Percentiles rank a stretch among this genome's conserved stretches.
phyloP scores from a whole-genome alignment of 805 yeast genomes.

The Saccharomycopsis synnaedendra region DNA sequence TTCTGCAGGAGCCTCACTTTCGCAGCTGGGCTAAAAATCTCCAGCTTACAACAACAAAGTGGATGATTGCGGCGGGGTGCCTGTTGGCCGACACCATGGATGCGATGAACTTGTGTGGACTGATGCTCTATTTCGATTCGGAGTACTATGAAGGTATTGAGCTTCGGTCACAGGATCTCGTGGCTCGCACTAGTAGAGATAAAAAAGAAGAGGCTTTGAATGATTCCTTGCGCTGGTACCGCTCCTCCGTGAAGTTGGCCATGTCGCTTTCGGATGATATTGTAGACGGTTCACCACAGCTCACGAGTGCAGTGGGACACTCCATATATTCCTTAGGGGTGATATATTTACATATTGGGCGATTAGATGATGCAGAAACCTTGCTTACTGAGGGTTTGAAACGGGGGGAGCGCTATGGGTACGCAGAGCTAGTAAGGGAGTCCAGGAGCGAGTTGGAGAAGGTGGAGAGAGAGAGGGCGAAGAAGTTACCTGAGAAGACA shows the following conservation, averaged over 20 bases:
- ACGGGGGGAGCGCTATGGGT: no score
- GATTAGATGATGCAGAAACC: background rate
- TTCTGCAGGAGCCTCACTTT: constrained; percentile 28
- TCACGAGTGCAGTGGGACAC: background rate
- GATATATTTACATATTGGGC: constrained; percentile 15
- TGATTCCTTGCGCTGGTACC: background rate
- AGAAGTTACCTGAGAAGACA: no score
- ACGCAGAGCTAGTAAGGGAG: no score
- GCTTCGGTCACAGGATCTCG: constrained; percentile 21
- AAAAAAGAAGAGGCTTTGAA: background rate
- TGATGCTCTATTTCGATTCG: constrained; percentile 55
- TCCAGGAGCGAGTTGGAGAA: no score
- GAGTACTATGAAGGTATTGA: constrained; percentile 48
- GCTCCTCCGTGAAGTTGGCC: background rate
- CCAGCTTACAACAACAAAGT: constrained; percentile 50
- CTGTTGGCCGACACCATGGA: constrained; percentile 52
- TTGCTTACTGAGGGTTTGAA: background rate
- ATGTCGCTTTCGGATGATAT: background rate
- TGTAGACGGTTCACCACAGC: background rate
- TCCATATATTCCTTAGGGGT: constrained; percentile 4
- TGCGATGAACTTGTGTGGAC: constrained; percentile 60
- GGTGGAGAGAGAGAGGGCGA: no score
- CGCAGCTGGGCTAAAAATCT: constrained; percentile 54
- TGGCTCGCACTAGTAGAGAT: background rate
- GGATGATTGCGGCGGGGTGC: constrained; percentile 66